A percentile compares a stretch with the other conserved stretches of the same genome.
These are phyloP conservation scores for Inonotus hispidus DNA, from an alignment of 1,284 basidiomycete species.

Conservation along the genomic window DNA sequence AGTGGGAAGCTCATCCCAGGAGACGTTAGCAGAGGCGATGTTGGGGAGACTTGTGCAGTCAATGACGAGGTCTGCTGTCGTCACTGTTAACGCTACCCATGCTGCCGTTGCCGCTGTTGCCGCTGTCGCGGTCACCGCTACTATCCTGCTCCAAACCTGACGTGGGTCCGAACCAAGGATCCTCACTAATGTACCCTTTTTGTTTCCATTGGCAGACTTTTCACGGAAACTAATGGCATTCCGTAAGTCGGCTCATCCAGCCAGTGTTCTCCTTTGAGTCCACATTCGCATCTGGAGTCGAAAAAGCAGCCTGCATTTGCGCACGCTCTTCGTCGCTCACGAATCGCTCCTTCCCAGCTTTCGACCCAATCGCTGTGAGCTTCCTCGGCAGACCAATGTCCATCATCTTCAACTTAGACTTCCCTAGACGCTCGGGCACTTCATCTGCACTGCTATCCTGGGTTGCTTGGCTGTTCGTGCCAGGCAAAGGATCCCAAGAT, in stretches of 20 bases:
- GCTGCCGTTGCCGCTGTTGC: not conserved
- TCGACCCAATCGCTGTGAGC: slow-evolving; percentile 40
- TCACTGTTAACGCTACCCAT: not conserved
- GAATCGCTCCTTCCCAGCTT: slow-evolving; percentile 29
- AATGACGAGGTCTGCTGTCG: not conserved
- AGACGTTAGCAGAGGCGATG: slow-evolving; percentile 23
- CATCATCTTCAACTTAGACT: slow-evolving; percentile 23
- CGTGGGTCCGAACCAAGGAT: not conserved
- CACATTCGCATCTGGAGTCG: slow-evolving; percentile 18
- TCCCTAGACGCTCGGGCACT: not conserved
- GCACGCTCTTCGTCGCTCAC: slow-evolving; percentile 26
- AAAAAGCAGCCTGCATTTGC: not conserved
- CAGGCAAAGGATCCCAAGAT: slow-evolving; percentile 49
- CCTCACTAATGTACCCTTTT: not conserved
- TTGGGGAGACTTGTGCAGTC: slow-evolving; percentile 7
- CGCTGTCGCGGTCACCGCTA: too few species aligned
- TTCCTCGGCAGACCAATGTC: slow-evolving; percentile 33
- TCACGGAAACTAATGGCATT: slow-evolving; percentile 4
- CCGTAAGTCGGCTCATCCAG: slow-evolving; percentile 23
- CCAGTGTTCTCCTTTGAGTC: slow-evolving; percentile 26
- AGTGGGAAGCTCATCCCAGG: slow-evolving; percentile 29
- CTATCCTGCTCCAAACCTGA: too few species aligned
- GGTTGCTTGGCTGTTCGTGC: slow-evolving; percentile 16
- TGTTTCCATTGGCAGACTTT: slow-evolving; percentile 4
- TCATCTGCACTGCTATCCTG: slow-evolving; percentile 23